phyloP scores from a whole-genome alignment of 495 filamentous ascomycete species.

The Venustampulla echinocandica region DNA sequence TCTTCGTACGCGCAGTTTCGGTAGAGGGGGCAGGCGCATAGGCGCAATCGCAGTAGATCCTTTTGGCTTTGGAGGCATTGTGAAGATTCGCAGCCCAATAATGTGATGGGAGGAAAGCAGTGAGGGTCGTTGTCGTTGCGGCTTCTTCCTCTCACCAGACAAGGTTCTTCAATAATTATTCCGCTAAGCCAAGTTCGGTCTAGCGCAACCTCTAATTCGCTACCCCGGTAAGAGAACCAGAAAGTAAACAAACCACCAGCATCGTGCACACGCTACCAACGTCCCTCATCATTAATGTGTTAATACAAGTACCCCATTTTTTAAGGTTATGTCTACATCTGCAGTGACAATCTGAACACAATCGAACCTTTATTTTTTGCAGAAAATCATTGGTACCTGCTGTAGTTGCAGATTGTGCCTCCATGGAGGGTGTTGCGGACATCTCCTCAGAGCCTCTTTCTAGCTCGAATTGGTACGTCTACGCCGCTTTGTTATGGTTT shows the following conservation, averaged over 20 bases:
- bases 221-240: background rate
- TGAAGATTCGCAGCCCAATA: background rate
- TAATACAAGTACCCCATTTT: background rate
- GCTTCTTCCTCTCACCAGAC: background rate
- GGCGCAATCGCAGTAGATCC: slow-evolving; percentile 32
- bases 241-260: slow-evolving; percentile 6
- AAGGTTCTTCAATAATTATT: slow-evolving; percentile 7
- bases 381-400: too few species aligned
- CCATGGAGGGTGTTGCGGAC: too few species aligned
- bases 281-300: slow-evolving; percentile 5
- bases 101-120: background rate
- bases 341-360: too few species aligned
- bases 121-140: background rate
- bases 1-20: slow-evolving; percentile 70
- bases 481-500: background rate
- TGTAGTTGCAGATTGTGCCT: too few species aligned
- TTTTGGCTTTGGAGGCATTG: slow-evolving; percentile 24
- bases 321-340: too few species aligned
- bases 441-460: too few species aligned
- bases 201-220: background rate
- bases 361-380: too few species aligned
- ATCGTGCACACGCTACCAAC: background rate
- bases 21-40: slow-evolving; percentile 80
- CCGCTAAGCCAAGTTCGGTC: background rate
- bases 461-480: slow-evolving; percentile 13